phyloP scores from a whole-genome alignment of 2,329 filamentous ascomycete genomes.

The Stagonosporopsis vannaccii region DNA sequence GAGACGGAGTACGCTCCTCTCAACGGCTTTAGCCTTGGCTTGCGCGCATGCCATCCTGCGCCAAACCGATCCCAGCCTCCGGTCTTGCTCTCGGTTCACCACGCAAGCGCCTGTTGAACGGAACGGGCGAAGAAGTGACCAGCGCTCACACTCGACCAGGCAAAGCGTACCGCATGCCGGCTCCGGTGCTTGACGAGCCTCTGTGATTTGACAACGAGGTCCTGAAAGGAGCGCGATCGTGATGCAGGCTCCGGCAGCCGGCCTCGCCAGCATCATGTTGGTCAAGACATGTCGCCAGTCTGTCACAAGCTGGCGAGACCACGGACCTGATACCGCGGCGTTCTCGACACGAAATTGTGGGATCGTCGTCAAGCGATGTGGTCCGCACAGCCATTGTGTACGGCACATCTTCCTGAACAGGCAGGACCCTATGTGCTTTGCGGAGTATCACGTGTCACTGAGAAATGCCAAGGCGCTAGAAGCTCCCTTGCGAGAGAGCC shows the following conservation, averaged over 20 bases:
- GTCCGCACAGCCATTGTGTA: conserved; percentile 1
- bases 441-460: conserved; percentile 11
- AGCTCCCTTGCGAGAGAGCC: conserved; percentile 11
- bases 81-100: conserved; percentile 32
- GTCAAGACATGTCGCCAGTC: conserved; percentile 6
- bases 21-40: conserved; percentile 31
- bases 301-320: conserved; percentile 1
- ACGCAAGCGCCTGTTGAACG: conserved; percentile 32
- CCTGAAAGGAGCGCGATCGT: neutral
- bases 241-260: neutral
- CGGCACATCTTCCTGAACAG: conserved; percentile 10
- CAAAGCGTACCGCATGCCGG: conserved; percentile 9
- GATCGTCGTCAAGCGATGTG: conserved; percentile 9
- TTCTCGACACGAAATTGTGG: neutral
- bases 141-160: neutral
- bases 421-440: conserved; percentile 4
- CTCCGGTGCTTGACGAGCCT: conserved; percentile 6
- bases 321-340: conserved; percentile 1
- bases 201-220: conserved; percentile 4
- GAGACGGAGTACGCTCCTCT: conserved; percentile 9
- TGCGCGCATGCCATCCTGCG: conserved; percentile 42
- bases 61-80: conserved; percentile 28
- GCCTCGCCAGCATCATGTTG: neutral
- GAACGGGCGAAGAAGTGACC: conserved; percentile 3
- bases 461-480: conserved; percentile 7